Evolutionary conservation across 1,139 yeast species (phyloP), one percentile per base, ranked within the genome.

Genomic region (Suhomyces ambrosiae): DNA sequence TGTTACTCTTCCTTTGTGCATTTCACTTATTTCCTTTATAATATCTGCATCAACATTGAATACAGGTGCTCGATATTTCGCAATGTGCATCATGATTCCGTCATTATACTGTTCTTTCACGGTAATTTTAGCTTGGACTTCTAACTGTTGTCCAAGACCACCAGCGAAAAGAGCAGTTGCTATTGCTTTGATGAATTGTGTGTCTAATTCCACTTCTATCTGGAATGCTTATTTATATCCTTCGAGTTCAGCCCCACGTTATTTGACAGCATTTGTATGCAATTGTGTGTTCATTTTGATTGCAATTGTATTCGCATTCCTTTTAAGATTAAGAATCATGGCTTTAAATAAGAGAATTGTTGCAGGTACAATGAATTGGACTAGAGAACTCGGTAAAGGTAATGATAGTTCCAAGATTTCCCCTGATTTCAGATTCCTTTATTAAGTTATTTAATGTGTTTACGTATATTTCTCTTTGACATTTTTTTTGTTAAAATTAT

Each of bases 11-110:
- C 82, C 83, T 12, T 55, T 78, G 38, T 29, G 61, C 4, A 42
- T 74, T 5, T 59, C 82, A 0, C 54, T 78, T 46, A 50, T 66
- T 3, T 68, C 82, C 0, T 79, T 77, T 49, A 71, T 79, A 38
- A 77, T 79, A 27, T 68, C 80, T 0, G 79, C 74, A 9, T 60
- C 82, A 2, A 74, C 82, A 1, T 58, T 74, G 40, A 75, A 77
- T 48, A 73, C 76, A 2, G 83, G 78, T 5, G 82, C 82, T 3
- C 63, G 84, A 42, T 79, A 79, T 48, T 76, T 77, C 44, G 74
- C 82, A 29, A 79, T 79, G 82, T 74, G 80, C 55, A 61, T 79
- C 39, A 76, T 79, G 80, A 74, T 79, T 41, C 81, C 81, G 25
- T 69, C 78, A 1, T 57, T 78, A 38, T 78, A 78, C 52, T 75